Evolutionary conservation across 768 basidiomycete species (phyloP).

Genomic region (Neoboletus subvelutipes): DNA sequence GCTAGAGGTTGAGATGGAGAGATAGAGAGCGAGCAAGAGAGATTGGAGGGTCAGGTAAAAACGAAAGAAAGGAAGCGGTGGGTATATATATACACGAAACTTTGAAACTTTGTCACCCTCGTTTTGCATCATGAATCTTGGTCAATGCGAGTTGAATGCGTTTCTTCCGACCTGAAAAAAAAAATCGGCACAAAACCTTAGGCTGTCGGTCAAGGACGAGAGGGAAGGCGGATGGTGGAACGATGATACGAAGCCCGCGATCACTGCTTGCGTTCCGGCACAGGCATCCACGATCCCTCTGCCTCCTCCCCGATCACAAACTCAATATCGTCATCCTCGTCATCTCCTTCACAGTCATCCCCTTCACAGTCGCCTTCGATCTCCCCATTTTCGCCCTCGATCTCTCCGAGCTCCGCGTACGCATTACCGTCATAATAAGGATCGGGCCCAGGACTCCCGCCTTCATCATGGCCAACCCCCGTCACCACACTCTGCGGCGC

Average conservation of each 20-base stretch:
- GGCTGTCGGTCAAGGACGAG: conserved; percentile 3
- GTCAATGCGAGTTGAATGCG: conserved; percentile 13
- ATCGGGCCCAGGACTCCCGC: neutral
- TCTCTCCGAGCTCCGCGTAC: conserved; percentile 7
- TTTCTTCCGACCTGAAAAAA: conserved; percentile 17
- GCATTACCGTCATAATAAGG: neutral
- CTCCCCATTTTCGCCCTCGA: conserved; percentile 24
- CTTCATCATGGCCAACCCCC: neutral
- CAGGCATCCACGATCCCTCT: conserved; percentile 38
- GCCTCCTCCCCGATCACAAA: conserved; percentile 60
- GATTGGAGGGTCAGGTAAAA: neutral
- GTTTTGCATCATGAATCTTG: conserved; percentile 5
- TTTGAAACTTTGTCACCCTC: conserved; percentile 1
- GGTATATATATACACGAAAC: conserved; percentile 25
- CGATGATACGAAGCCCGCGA: neutral
- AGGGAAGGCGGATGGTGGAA: neutral
- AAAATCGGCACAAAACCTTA: conserved; percentile 5
- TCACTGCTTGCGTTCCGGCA: conserved; percentile 32
- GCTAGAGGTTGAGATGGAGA: conserved; percentile 10
- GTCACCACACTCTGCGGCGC: conserved; percentile 48
- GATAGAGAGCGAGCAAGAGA: conserved; percentile 8
- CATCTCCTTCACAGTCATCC: conserved; percentile 42
- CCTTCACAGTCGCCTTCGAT: conserved; percentile 31
- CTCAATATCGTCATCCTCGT: conserved; percentile 76
- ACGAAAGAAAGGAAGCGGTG: neutral